Conservation (phyloP, 495 filamentous ascomycete species). For the Xylaria intraflava region DNA sequence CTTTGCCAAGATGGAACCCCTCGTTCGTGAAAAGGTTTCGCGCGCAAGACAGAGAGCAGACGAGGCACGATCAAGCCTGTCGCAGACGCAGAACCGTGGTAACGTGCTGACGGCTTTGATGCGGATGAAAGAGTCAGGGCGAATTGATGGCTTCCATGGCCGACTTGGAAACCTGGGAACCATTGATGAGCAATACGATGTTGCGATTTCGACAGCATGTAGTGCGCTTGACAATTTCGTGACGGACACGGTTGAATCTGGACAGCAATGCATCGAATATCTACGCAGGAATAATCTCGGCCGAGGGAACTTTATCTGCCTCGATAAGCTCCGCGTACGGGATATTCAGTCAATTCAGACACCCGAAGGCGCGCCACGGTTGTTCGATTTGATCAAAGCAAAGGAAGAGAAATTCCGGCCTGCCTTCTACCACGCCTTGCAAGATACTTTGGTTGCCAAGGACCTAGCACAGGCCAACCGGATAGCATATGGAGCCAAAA, state of each 20-base stretch:
- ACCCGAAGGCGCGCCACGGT: conserved; percentile 81
- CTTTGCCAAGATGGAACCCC: conserved; percentile 68
- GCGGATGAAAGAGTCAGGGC: conserved; percentile 90
- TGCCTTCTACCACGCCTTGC: conserved; percentile 88
- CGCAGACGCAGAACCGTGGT: conserved; percentile 83
- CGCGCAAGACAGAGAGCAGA: conserved; percentile 88
- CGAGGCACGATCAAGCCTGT: conserved; percentile 82
- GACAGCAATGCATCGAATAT: conserved; percentile 96
- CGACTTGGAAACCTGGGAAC: conserved; percentile 92
- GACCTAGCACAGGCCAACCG: conserved; percentile 91
- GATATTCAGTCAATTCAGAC: conserved; percentile 75
- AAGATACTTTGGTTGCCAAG: conserved; percentile 89
- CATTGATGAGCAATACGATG: conserved; percentile 89
- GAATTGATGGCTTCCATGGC: conserved; percentile 94
- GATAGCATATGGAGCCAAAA: conserved; percentile 84
- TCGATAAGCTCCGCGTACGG: conserved; percentile 73
- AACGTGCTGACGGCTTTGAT: conserved; percentile 88
- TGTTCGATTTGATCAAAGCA: conserved; percentile 88
- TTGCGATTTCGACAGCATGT: conserved; percentile 95
- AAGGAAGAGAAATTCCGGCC: conserved; percentile 83
- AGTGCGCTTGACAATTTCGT: conserved; percentile 88
- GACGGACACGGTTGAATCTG: conserved; percentile 88
- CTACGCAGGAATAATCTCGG: conserved; percentile 95
- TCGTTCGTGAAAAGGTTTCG: conserved; percentile 72
- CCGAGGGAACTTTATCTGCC: conserved; percentile 92